Percentiles rank a stretch among this genome's conserved stretches.
Conservation (phyloP, 2,329 filamentous ascomycete species). For the Chaetomium olivaceum region DNA sequence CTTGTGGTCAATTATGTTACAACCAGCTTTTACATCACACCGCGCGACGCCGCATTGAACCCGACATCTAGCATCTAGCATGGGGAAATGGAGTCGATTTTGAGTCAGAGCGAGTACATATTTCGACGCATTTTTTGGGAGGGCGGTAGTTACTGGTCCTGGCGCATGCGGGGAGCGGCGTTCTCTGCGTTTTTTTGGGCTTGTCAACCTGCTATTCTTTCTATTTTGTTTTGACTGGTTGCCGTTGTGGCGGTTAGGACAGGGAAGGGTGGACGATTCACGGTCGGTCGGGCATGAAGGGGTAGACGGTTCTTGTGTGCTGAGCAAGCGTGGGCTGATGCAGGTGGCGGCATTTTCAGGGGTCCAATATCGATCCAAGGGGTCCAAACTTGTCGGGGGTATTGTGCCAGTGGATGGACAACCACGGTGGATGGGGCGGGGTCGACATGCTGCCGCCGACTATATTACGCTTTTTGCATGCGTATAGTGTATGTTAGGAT, state of each 20-base stretch:
- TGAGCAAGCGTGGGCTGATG: background rate
- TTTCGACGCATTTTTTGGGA: constrained; percentile 22
- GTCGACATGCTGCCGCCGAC: constrained; percentile 3
- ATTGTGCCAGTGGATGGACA: background rate
- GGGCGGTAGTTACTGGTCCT: background rate
- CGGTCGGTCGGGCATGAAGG: background rate
- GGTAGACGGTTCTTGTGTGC: background rate
- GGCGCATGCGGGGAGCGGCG: constrained; percentile 6
- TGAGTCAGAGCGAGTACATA: constrained; percentile 20
- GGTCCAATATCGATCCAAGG: background rate
- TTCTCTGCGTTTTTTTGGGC: constrained; percentile 5
- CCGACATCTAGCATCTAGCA: constrained; percentile 20
- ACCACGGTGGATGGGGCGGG: background rate
- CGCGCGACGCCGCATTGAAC: constrained; percentile 17
- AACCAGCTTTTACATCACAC: constrained; percentile 14
- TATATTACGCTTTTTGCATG: constrained; percentile 34
- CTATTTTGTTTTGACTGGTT: background rate
- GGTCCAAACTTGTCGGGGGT: background rate
- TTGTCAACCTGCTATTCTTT: background rate
- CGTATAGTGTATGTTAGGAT: constrained; percentile 35
- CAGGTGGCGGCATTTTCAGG: background rate
- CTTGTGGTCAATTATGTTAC: background rate
- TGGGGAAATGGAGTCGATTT: constrained; percentile 12
- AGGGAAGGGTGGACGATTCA: background rate
- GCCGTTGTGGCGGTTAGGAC: background rate